Percentiles rank a stretch among this genome's conserved stretches.
Evolutionary conservation across 1,139 yeast genomes (phyloP).

Genomic region (Ogataea hybrid): DNA sequence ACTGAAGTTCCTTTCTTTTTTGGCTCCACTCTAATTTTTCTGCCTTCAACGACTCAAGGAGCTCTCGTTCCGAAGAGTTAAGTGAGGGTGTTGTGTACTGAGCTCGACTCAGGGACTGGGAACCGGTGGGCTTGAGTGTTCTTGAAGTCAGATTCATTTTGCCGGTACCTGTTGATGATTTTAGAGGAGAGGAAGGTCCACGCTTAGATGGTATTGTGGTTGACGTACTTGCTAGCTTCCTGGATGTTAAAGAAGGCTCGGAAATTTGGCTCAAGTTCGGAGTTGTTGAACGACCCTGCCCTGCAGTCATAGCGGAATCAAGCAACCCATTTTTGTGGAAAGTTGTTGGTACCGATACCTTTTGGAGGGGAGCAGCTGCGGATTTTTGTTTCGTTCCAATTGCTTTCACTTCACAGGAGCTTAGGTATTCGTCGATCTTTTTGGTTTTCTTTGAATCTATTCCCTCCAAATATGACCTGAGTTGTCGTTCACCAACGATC

Average conservation of each 20-base stretch:
- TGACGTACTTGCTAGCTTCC: conserved; percentile 18
- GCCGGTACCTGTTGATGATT: conserved; percentile 33
- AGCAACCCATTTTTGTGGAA: not conserved
- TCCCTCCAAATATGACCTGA: conserved; percentile 57
- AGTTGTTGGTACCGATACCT: too few relatives aligned
- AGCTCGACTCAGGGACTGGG: conserved; percentile 11
- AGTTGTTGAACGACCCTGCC: conserved; percentile 6
- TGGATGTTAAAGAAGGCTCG: conserved; percentile 21
- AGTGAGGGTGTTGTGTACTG: conserved; percentile 14
- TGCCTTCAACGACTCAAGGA: conserved; percentile 48
- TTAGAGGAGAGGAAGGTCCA: conserved; percentile 65
- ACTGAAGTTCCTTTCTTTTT: conserved; percentile 32
- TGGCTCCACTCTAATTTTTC: conserved; percentile 53
- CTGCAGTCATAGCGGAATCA: conserved; percentile 1
- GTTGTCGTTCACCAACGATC: conserved; percentile 70
- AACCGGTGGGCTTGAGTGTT: conserved; percentile 28
- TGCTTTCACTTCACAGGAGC: conserved; percentile 49
- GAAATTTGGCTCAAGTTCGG: conserved; percentile 21
- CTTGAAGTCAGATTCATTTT: conserved; percentile 33
- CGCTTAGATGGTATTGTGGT: conserved; percentile 56
- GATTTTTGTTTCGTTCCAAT: conserved; percentile 1
- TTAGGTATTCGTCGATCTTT: conserved; percentile 62
- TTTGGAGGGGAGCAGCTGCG: too few relatives aligned
- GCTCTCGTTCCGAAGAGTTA: conserved; percentile 37
- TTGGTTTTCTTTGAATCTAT: conserved; percentile 67